These are phyloP conservation scores for Stagonosporopsis vannaccii DNA, from an alignment of 2,329 filamentous ascomycete species.

Conservation along the genomic window DNA sequence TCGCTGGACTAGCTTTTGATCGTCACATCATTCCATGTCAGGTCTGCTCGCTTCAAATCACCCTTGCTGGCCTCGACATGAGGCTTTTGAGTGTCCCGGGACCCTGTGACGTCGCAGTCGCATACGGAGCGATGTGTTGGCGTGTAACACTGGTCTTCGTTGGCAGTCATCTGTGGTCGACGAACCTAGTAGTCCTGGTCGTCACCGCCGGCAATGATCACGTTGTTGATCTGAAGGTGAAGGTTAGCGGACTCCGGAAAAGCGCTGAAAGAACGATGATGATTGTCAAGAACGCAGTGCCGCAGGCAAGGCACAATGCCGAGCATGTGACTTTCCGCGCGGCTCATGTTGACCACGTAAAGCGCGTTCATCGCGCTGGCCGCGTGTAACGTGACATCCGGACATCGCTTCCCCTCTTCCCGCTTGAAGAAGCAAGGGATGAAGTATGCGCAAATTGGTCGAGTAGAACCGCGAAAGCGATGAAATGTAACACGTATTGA, in stretches of 20 bases:
- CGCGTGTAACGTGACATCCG: constrained; percentile 29
- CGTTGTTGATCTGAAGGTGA: constrained; percentile 74
- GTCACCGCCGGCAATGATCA: constrained; percentile 87
- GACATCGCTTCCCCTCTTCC: constrained; percentile 29
- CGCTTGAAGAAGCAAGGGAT: constrained; percentile 25
- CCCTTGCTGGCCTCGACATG: constrained; percentile 4
- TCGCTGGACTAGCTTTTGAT: constrained; percentile 18
- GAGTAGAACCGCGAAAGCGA: constrained; percentile 19
- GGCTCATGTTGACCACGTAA: constrained; percentile 20
- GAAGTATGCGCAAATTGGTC: constrained; percentile 12
- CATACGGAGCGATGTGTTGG: not conserved
- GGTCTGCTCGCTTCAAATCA: not conserved
- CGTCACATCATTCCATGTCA: constrained; percentile 13
- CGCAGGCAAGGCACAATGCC: not conserved
- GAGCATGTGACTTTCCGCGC: constrained; percentile 10
- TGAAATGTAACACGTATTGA: constrained; percentile 27
- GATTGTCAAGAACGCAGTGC: constrained; percentile 1
- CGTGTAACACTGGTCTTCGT: constrained; percentile 1
- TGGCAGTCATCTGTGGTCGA: not conserved
- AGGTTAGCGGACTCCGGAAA: constrained; percentile 23
- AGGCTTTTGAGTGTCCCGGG: not conserved
- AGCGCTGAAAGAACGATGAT: constrained; percentile 1
- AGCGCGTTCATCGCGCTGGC: constrained; percentile 18
- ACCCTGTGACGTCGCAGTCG: constrained; percentile 1
- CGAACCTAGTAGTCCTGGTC: constrained; percentile 79